These are phyloP conservation scores for Termitomyces sp. DNA, from an alignment of 768 basidiomycete species.

Conservation along the genomic window DNA sequence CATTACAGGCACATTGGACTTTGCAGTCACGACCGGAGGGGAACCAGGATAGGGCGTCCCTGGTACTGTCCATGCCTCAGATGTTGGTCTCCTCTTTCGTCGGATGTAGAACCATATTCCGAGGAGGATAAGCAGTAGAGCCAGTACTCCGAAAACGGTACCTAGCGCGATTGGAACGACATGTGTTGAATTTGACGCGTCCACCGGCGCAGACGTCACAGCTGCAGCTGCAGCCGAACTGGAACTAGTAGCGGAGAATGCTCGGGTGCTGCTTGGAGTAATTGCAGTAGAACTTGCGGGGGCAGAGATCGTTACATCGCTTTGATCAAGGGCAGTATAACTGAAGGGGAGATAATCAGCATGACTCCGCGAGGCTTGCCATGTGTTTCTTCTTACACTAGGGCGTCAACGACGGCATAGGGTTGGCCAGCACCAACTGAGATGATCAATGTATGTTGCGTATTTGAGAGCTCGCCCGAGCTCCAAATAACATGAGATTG, in stretches of 20 bases:
- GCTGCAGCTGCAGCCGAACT: conserved; percentile 8
- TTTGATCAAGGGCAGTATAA: conserved; percentile 19
- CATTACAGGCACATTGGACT: not conserved
- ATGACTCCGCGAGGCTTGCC: not conserved
- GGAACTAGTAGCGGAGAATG: conserved; percentile 10
- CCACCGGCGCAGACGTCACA: conserved; percentile 15
- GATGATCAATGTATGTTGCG: conserved; percentile 30
- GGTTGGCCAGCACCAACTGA: conserved; percentile 31
- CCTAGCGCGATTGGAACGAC: conserved; percentile 29
- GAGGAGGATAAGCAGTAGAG: conserved; percentile 21
- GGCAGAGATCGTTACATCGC: conserved; percentile 12
- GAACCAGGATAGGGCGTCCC: conserved; percentile 15
- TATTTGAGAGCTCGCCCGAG: conserved; percentile 25
- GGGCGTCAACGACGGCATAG: conserved; percentile 33
- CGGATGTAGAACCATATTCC: conserved; percentile 25
- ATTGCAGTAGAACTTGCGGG: conserved; percentile 4
- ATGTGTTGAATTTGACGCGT: conserved; percentile 17
- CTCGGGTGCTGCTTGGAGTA: conserved; percentile 1
- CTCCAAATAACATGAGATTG: conserved; percentile 33
- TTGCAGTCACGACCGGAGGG: not conserved
- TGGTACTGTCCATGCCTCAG: conserved; percentile 31
- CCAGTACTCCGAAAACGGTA: conserved; percentile 26
- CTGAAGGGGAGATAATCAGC: conserved; percentile 9
- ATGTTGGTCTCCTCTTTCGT: conserved; percentile 21
- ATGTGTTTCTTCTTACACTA: conserved; percentile 26